Percentiles rank a stretch among this genome's conserved stretches.
Evolutionary conservation across 179 eudicot genomes (phyloP).

Genomic region (Dionaea muscipula): DNA sequence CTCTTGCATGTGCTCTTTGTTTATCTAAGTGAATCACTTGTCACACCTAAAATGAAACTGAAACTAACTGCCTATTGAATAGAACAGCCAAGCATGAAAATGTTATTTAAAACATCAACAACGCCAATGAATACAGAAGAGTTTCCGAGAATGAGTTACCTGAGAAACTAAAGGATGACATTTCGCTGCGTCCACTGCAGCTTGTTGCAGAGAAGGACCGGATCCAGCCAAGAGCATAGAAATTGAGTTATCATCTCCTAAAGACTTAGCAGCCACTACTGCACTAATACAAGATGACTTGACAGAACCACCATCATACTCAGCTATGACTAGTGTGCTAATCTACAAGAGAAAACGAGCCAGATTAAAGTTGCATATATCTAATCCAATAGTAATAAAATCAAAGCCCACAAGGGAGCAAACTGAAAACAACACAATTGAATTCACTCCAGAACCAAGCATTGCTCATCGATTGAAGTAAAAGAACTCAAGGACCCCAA

Average conservation of each 20-base stretch:
- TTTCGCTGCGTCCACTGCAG: conserved; percentile 76
- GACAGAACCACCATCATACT: conserved; percentile 73
- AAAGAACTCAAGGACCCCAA: no score
- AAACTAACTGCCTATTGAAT: no score
- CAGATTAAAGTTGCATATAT: no score
- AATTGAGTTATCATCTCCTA: conserved; percentile 48
- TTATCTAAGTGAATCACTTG: no score
- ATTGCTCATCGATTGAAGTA: no score
- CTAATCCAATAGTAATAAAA: no score
- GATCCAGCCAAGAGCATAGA: conserved; percentile 78
- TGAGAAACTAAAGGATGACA: conserved; percentile 67
- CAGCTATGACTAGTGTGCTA: conserved; percentile 78
- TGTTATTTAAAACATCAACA: background rate
- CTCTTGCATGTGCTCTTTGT: no score
- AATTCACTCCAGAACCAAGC: no score
- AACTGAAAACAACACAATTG: no score
- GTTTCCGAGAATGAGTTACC: conserved; percentile 25
- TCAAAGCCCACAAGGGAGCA: no score
- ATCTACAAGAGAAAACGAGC: conserved; percentile 25
- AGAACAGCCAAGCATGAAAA: background rate
- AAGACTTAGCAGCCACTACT: conserved; percentile 56
- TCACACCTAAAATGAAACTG: no score
- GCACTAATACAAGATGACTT: conserved; percentile 60
- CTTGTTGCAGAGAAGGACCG: conserved; percentile 74
- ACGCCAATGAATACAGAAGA: background rate